Conservation (phyloP, 2,329 filamentous ascomycete species). For the Thielaviopsis cerberus region DNA sequence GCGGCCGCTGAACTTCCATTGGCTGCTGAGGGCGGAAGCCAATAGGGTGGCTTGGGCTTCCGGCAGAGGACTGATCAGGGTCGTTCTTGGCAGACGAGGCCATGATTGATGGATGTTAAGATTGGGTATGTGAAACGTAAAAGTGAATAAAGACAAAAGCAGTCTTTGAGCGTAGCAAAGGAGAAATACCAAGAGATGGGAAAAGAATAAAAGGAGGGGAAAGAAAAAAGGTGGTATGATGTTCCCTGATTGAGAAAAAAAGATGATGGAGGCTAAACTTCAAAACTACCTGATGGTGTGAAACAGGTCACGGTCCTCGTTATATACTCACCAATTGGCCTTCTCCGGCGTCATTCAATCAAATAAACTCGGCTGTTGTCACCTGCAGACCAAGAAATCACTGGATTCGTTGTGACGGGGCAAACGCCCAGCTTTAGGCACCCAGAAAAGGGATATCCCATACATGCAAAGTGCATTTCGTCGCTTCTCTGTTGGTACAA, state of each 20-base stretch:
- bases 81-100: background rate
- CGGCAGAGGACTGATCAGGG: background rate
- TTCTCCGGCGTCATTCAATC: background rate
- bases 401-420: too few relatives aligned
- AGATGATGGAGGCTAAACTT: background rate
- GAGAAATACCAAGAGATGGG: background rate
- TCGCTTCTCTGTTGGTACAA: too few relatives aligned
- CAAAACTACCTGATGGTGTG: background rate
- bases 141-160: too few relatives aligned
- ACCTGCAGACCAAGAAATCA: too few relatives aligned
- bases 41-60: conserved; percentile 9
- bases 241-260: background rate
- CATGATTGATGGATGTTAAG: background rate
- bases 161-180: background rate
- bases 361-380: background rate
- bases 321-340: background rate
- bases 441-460: too few relatives aligned
- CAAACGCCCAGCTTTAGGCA: too few relatives aligned
- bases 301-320: background rate
- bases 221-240: background rate
- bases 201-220: background rate
- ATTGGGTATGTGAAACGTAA: background rate
- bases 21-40: conserved; percentile 34
- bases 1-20: conserved; percentile 62
- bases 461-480: too few relatives aligned